Evolutionary conservation across 2,329 filamentous ascomycete genomes (phyloP), one percentile per base, ranked within the genome.

Genomic region (Alternaria gaisen): DNA sequence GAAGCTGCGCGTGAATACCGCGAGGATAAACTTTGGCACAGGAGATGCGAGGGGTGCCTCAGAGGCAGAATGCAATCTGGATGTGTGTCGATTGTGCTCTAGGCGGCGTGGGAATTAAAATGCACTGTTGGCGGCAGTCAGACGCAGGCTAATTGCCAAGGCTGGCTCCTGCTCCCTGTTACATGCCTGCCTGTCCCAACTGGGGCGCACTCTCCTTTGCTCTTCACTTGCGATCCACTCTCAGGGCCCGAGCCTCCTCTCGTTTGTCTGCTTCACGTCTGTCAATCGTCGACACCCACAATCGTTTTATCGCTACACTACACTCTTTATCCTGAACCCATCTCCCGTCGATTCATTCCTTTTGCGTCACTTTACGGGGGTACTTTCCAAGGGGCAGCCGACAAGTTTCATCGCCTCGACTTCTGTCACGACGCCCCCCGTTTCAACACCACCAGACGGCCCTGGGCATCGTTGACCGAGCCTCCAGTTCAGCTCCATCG

Each of bases 351-450:
- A 30, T 56, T 46, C 72, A 67, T 74, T 77, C 71, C 71, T 72
- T 75, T 65, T 64, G 60, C 66, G 52, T 68, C 60, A 61, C 65
- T 58, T 60, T 60, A 69, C 72, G 73, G 76, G 76, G 69, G 67
- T 67, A 68, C 74, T 77, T 77, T 77, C 75, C 73, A 58, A 60
- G 72, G 70, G 68, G 66, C 69, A 47, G 51, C 59, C 66, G 58
- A 60, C 59, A 69, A 66, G 58, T 68, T 60, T 60, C 58, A 60
- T 50, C 53, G 30, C 32, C 54, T 53, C 42, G 53, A 52, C 46
- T 60, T 56, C 53, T 60, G 53, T 68, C 73, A 74, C 73, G 72
- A 76, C 76, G 65, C 75, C 65, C 69, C 68, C 73, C 67, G 76
- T 79, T 79, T 78, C 76, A 72, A 60, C 58, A 43, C 28, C 47